Conservation (phyloP, 1,284 basidiomycete genomes). For the Tausonia pullulans region DNA sequence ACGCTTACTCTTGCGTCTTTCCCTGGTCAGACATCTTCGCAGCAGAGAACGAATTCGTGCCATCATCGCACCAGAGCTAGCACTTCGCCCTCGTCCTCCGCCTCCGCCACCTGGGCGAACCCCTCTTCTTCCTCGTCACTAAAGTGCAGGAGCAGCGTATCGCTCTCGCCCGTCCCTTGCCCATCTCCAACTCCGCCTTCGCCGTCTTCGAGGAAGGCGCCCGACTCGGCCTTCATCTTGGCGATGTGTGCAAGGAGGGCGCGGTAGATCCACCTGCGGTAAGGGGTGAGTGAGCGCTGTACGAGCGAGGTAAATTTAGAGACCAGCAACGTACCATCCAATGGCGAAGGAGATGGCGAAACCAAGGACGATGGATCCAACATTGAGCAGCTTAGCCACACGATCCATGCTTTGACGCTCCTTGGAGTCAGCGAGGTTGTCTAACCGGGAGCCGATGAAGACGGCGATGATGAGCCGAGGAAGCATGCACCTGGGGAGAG, state of each 20-base stretch:
- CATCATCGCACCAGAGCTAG: not conserved
- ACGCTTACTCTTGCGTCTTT: too few relatives aligned
- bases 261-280: conserved; percentile 8
- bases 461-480: conserved; percentile 6
- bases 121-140: not conserved
- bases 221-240: not conserved
- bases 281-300: not conserved
- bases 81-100: conserved; percentile 3
- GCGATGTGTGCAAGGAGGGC: conserved; percentile 5
- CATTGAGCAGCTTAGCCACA: not conserved
- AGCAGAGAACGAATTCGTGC: too few relatives aligned
- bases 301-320: not conserved
- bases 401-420: not conserved
- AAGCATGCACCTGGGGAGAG: conserved; percentile 4
- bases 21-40: too few relatives aligned
- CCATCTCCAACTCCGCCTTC: not conserved
- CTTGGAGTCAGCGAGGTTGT: conserved; percentile 5
- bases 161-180: conserved; percentile 1
- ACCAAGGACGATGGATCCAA: conserved; percentile 10
- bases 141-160: not conserved
- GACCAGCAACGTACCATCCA: conserved; percentile 3
- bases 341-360: conserved; percentile 3
- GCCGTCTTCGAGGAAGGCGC: conserved; percentile 1
- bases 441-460: conserved; percentile 2
- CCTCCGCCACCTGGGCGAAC: not conserved